phyloP scores from a whole-genome alignment of 257 asterid species.

The Solanum sitiens region DNA sequence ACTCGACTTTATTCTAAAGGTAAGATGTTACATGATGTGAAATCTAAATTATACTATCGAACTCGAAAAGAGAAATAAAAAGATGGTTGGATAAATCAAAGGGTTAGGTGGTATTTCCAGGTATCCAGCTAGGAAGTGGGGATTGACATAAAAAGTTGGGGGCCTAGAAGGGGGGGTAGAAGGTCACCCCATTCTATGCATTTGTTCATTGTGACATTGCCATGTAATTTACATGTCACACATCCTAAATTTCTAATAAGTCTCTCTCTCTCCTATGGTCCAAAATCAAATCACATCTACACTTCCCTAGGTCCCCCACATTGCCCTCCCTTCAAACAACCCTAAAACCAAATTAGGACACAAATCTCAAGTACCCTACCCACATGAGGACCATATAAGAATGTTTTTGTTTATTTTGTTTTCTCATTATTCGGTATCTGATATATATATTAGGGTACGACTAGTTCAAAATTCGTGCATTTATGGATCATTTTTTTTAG shows the following conservation, averaged over 20 bases:
- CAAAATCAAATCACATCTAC: background rate
- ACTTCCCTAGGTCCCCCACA: background rate
- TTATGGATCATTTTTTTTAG: background rate
- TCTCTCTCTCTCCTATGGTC: background rate
- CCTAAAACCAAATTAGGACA: background rate
- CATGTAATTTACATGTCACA: background rate
- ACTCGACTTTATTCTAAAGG: background rate
- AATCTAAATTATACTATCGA: background rate
- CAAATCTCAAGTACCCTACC: background rate
- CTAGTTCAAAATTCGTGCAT: background rate
- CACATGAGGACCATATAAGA: conserved; percentile 7
- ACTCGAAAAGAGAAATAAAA: background rate
- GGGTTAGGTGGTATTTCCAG: background rate
- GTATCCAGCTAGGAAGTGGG: background rate
- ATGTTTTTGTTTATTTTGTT: background rate
- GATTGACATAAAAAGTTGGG: background rate
- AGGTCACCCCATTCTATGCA: background rate
- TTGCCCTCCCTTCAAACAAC: background rate
- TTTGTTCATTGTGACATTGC: background rate
- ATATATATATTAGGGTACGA: rapidly evolving
- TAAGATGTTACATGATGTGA: too few relatives aligned
- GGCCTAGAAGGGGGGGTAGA: background rate
- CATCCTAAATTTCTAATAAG: background rate
- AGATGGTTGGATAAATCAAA: background rate
- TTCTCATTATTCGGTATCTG: background rate